Evolutionary conservation across 2,329 filamentous ascomycete species (phyloP).

Genomic region (Trichoderma sp.): DNA sequence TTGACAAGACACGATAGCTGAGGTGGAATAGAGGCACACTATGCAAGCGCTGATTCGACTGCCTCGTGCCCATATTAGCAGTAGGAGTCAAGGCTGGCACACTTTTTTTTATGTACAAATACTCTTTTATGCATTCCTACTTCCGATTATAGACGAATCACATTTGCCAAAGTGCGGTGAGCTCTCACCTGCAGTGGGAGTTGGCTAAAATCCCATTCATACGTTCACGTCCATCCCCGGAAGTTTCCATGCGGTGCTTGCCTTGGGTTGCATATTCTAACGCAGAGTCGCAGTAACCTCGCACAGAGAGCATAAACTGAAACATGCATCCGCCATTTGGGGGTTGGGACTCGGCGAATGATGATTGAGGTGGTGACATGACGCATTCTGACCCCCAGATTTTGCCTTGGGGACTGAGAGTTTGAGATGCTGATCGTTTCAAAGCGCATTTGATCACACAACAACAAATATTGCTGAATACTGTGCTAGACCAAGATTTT

Average conservation of each 20-base stretch:
- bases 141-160: not conserved
- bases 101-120: not conserved
- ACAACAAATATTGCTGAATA: not conserved
- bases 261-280: not conserved
- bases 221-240: not conserved
- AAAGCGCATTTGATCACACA: not conserved
- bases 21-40: not conserved
- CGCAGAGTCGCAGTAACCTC: not conserved
- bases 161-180: slow-evolving; percentile 15
- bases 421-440: not conserved
- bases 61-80: not conserved
- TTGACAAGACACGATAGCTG: not conserved
- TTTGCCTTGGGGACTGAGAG: not conserved
- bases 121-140: not conserved
- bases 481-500: not conserved
- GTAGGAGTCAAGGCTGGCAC: not conserved
- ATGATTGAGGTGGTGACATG: not conserved
- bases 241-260: not conserved
- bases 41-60: not conserved
- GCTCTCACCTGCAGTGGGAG: not conserved
- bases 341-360: not conserved
- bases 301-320: not conserved
- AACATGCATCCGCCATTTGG: not conserved
- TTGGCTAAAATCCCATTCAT: not conserved
- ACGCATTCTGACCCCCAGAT: not conserved